Evolutionary conservation across 1,139 yeast genomes (phyloP).

Genomic region (Pichia terricola): DNA sequence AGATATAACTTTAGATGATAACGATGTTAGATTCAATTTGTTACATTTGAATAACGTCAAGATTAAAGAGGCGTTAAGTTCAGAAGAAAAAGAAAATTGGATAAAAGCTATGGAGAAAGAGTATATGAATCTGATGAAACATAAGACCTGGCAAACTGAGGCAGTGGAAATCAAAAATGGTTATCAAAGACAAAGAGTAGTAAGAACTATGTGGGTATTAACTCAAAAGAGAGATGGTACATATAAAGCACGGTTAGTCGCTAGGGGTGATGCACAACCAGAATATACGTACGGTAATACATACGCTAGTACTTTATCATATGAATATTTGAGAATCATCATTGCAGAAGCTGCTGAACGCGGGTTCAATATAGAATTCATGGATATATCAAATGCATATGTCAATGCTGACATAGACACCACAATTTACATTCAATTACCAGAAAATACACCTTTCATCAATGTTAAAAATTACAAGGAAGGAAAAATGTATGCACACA

Average conservation of each 20-base stretch:
- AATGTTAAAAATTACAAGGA: background rate
- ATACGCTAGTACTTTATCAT: background rate
- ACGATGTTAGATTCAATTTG: too few relatives aligned
- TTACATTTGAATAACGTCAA: too few relatives aligned
- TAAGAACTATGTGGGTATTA: background rate
- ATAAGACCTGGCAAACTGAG: background rate
- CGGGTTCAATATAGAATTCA: background rate
- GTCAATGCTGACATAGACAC: too few relatives aligned
- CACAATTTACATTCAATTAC: too few relatives aligned
- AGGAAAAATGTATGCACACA: background rate
- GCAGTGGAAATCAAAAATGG: background rate
- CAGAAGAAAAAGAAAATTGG: too few relatives aligned
- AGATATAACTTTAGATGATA: too few relatives aligned
- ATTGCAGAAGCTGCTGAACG: background rate
- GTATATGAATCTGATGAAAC: background rate
- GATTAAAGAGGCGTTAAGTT: too few relatives aligned
- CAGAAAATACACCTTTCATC: too few relatives aligned
- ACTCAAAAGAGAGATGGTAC: background rate
- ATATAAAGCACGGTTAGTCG: constrained; percentile 1
- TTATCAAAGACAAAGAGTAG: background rate
- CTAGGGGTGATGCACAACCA: constrained; percentile 1
- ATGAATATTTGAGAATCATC: background rate
- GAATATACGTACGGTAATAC: too few relatives aligned
- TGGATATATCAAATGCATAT: constrained; percentile 3
- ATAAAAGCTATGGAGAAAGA: background rate